These are phyloP conservation scores for Parathielavia hyrcaniae DNA, from an alignment of 495 filamentous ascomycete genomes.

Conservation along the genomic window DNA sequence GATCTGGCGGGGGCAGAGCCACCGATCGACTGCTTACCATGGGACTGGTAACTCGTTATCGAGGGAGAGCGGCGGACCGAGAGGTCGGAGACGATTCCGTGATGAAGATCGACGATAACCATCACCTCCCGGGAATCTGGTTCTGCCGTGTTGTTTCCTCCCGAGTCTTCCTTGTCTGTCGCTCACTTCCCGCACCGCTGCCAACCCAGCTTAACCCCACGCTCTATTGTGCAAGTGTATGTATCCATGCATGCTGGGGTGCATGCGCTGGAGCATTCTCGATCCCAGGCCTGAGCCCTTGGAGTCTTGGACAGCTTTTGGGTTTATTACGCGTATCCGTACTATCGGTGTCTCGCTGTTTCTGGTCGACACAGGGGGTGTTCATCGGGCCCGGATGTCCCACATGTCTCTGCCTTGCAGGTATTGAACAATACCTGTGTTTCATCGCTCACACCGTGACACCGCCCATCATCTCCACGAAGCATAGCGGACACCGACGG, in stretches of 20 bases:
- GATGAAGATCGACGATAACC: neutral
- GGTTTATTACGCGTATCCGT: no score
- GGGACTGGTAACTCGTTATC: neutral
- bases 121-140: neutral
- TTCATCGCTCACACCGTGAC: neutral
- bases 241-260: no score
- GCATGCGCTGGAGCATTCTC: no score
- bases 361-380: neutral
- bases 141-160: neutral
- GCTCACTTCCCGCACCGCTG: neutral
- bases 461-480: neutral
- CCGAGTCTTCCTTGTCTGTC: neutral
- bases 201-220: neutral
- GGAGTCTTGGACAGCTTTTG: neutral
- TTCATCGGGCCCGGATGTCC: neutral
- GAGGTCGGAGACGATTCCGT: neutral
- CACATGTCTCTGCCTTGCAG: neutral
- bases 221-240: no score
- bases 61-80: no score
- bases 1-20: constrained; percentile 7
- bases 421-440: neutral
- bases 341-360: neutral
- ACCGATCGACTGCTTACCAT: constrained; percentile 5
- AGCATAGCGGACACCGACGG: neutral
- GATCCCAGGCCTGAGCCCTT: neutral